Percentiles rank a stretch among this genome's conserved stretches.
phyloP scores from a whole-genome alignment of 805 yeast genomes.

The Barnettozyma sp. region DNA sequence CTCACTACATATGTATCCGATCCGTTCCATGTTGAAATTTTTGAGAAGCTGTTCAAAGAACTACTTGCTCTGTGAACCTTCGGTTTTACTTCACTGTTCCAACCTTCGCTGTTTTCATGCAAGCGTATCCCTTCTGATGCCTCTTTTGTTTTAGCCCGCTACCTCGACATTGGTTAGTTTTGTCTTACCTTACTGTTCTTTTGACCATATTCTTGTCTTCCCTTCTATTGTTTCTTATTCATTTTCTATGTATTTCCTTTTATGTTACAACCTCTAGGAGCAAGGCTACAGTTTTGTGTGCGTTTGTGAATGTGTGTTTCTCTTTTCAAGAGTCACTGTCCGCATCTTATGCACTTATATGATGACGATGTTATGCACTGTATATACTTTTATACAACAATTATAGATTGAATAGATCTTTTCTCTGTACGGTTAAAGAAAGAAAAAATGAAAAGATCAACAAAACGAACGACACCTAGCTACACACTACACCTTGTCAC shows the following conservation, averaged over 20 bases:
- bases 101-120: too few species aligned
- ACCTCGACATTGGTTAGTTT: too few species aligned
- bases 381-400: constrained; percentile 2
- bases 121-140: too few species aligned
- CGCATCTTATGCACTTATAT: not conserved
- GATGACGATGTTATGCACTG: constrained; percentile 4
- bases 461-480: not conserved
- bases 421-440: not conserved
- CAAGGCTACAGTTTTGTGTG: too few species aligned
- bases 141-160: too few species aligned
- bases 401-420: constrained; percentile 5
- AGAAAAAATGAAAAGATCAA: not conserved
- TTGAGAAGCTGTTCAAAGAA: constrained; percentile 12
- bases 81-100: too few species aligned
- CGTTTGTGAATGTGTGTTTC: too few species aligned
- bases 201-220: not conserved
- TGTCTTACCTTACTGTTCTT: too few species aligned
- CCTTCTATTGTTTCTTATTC: not conserved
- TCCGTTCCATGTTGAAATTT: constrained; percentile 25
- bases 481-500: too few species aligned
- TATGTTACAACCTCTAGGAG: too few species aligned
- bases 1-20: constrained; percentile 12
- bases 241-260: not conserved
- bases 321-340: not conserved
- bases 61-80: constrained; percentile 7